Conservation (phyloP, 768 basidiomycete species). For the Lactarius deliciosus region DNA sequence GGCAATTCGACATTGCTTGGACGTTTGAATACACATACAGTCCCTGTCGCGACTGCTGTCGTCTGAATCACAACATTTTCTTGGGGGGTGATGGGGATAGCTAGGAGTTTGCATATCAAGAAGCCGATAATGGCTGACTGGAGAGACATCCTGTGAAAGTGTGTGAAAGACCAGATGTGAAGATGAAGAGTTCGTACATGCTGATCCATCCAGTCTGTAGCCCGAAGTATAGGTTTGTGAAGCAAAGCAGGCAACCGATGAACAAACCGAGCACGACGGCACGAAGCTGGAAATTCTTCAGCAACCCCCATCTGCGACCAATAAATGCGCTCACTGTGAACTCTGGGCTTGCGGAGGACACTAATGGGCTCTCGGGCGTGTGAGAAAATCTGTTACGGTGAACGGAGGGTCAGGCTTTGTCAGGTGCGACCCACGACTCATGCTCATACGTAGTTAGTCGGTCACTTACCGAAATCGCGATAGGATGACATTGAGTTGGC, state of each 20-base stretch:
- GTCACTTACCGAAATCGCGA: constrained; percentile 15
- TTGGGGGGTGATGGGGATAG: constrained; percentile 76
- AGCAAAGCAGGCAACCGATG: constrained; percentile 86
- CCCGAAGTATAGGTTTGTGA: constrained; percentile 88
- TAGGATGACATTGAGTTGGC: neutral
- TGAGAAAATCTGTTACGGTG: neutral
- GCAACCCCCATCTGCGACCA: neutral
- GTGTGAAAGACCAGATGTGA: neutral
- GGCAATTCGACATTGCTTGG: neutral
- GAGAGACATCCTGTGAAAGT: constrained; percentile 77
- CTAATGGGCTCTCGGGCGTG: neutral
- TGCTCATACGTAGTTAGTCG: neutral
- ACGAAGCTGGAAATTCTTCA: constrained; percentile 29
- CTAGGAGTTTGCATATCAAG: constrained; percentile 73
- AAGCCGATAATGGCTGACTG: constrained; percentile 94
- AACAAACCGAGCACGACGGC: constrained; percentile 77
- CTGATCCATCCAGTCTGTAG: constrained; percentile 90
- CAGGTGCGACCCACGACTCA: neutral
- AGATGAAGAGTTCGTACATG: constrained; percentile 51
- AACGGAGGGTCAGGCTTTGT: too few relatives aligned
- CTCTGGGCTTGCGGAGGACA: constrained; percentile 24
- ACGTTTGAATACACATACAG: constrained; percentile 35
- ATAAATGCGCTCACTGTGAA: constrained; percentile 21
- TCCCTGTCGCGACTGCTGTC: constrained; percentile 92
- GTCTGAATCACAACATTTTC: constrained; percentile 95